These are phyloP conservation scores for Adansonia gregorii DNA, from an alignment of 441 rosid species.

Conservation along the genomic window DNA sequence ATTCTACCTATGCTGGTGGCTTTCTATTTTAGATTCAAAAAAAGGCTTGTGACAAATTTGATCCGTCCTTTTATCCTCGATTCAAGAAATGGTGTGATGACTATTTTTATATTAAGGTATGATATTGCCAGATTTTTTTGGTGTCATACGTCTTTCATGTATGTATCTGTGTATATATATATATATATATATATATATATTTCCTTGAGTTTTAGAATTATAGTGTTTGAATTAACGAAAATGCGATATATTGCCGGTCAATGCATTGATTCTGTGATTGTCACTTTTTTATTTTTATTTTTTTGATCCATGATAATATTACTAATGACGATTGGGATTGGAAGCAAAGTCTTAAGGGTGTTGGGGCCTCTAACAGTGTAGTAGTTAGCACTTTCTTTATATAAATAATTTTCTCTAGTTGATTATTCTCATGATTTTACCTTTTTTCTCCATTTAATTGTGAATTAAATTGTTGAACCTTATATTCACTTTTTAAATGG, in stretches of 20 bases:
- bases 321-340: not conserved
- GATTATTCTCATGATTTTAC: not conserved
- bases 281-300: not conserved
- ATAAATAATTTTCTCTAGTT: not conserved
- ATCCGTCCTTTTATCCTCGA: conserved; percentile 80
- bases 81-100: conserved; percentile 99
- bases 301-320: not conserved
- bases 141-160: not conserved
- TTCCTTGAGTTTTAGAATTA: not conserved
- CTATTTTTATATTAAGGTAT: conserved; percentile 88
- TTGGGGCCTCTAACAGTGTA: not conserved
- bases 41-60: conserved; percentile 84
- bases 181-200: not conserved
- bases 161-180: too few relatives aligned
- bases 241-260: not conserved
- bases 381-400: conserved; percentile 7
- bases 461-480: conserved; percentile 12
- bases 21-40: conserved; percentile 67
- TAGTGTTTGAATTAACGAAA: not conserved
- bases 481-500: conserved; percentile 27
- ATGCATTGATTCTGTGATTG: not conserved
- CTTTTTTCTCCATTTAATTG: not conserved
- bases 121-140: not conserved
- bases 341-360: not conserved
- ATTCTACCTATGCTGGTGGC: not conserved